Evolutionary conservation across 805 yeast species (phyloP).

Genomic region (Cyberlindnera japonica): DNA sequence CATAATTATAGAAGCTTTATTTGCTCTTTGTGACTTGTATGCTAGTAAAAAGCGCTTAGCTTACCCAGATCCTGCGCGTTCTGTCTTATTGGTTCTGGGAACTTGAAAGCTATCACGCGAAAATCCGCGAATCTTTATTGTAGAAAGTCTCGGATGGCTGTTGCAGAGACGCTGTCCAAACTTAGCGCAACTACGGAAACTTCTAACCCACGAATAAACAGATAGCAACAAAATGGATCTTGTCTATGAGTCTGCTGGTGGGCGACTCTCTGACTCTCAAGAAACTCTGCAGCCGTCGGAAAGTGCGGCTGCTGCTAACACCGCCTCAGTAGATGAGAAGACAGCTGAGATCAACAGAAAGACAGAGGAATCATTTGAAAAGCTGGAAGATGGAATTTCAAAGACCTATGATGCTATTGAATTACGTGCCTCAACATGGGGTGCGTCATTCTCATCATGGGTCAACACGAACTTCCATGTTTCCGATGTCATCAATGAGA

Average conservation of each 20-base stretch:
- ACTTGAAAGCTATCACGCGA: no score
- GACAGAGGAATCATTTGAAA: conserved; percentile 50
- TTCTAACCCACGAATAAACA: background rate
- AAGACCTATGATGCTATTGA: conserved; percentile 46
- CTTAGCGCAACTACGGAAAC: no score
- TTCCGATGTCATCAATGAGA: conserved; percentile 30
- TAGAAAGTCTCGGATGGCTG: no score
- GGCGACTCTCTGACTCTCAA: conserved; percentile 18
- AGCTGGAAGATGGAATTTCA: conserved; percentile 52
- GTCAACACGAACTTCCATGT: conserved; percentile 32
- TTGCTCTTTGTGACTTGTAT: background rate
- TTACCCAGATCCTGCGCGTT: no score
- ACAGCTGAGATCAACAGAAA: conserved; percentile 32
- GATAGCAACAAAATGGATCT: conserved; percentile 24
- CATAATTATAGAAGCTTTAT: conserved; percentile 3
- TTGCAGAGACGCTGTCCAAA: no score
- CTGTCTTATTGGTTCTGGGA: no score
- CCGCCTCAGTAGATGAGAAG: conserved; percentile 10
- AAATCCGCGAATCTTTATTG: no score
- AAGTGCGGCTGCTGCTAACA: conserved; percentile 12
- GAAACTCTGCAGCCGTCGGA: conserved; percentile 18
- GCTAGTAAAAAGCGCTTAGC: no score
- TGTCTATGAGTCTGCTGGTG: conserved; percentile 18
- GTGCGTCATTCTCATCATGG: conserved; percentile 32
- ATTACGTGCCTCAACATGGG: conserved; percentile 34